Percentiles rank a stretch among this genome's conserved stretches.
Evolutionary conservation across 2,329 filamentous ascomycete genomes (phyloP).

Genomic region (Cladosporium sp.): DNA sequence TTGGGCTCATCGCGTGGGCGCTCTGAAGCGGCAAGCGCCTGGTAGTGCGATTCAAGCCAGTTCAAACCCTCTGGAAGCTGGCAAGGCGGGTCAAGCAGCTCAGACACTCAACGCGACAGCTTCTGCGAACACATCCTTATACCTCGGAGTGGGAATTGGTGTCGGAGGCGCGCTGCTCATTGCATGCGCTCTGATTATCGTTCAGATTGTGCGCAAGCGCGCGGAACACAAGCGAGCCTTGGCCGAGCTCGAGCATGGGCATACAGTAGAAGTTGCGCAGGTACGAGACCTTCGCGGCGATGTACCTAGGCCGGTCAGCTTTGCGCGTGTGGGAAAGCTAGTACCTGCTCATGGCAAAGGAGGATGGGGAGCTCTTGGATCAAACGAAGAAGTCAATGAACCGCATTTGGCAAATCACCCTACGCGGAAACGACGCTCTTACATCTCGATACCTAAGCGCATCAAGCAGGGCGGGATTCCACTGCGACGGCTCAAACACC

Average conservation of each 20-base stretch:
- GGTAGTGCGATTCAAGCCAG: slow-evolving; percentile 8
- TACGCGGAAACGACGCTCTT: slow-evolving; percentile 26
- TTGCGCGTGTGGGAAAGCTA: slow-evolving; percentile 23
- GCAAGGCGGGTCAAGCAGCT: background rate
- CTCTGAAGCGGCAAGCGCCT: slow-evolving; percentile 10
- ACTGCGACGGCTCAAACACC: slow-evolving; percentile 31
- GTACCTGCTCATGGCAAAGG: slow-evolving; percentile 32
- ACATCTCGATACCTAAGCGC: slow-evolving; percentile 28
- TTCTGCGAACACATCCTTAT: slow-evolving; percentile 22
- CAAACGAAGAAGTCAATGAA: slow-evolving; percentile 38
- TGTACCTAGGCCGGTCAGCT: slow-evolving; percentile 22
- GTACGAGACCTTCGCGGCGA: slow-evolving; percentile 2
- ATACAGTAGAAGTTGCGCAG: slow-evolving; percentile 17
- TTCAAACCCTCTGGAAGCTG: slow-evolving; percentile 20
- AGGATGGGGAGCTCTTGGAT: slow-evolving; percentile 45
- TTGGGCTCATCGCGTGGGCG: slow-evolving; percentile 9
- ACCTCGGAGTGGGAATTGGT: slow-evolving; percentile 32
- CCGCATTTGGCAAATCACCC: slow-evolving; percentile 18
- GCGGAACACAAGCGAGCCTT: slow-evolving; percentile 29
- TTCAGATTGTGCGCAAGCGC: slow-evolving; percentile 29
- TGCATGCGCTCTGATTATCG: slow-evolving; percentile 27
- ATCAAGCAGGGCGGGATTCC: slow-evolving; percentile 25
- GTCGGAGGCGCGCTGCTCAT: slow-evolving; percentile 31
- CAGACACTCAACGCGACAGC: slow-evolving; percentile 8
- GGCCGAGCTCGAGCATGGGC: slow-evolving; percentile 30